Percentiles rank a stretch among this genome's conserved stretches.
Conservation (phyloP, 352 stramenopile species). For the Pseudoperonospora humuli region DNA sequence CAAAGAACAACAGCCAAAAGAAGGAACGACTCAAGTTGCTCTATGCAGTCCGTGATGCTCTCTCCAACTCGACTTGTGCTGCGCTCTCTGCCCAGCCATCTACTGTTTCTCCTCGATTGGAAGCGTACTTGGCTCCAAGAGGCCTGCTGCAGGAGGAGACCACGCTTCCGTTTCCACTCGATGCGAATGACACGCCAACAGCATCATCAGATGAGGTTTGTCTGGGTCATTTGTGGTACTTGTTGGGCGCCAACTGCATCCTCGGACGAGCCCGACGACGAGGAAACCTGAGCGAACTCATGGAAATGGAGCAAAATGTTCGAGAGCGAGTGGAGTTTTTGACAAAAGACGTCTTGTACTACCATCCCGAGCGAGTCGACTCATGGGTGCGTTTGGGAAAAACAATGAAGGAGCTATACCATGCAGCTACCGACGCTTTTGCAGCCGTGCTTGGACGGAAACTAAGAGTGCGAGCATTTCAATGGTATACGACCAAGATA, state of each 20-base stretch:
- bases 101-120: conserved; percentile 10
- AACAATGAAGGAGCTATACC: conserved; percentile 64
- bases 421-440: conserved; percentile 54
- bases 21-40: conserved; percentile 67
- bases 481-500: conserved; percentile 22
- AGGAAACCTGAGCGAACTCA: conserved; percentile 48
- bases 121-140: conserved; percentile 32
- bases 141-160: conserved; percentile 27
- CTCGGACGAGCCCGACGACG: conserved; percentile 47
- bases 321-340: conserved; percentile 52
- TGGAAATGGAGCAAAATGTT: conserved; percentile 49
- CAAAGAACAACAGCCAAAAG: conserved; percentile 67
- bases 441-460: conserved; percentile 40
- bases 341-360: conserved; percentile 53
- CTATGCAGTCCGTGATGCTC: conserved; percentile 39
- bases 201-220: conserved; percentile 20
- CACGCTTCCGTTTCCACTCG: conserved; percentile 9
- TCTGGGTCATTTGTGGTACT: conserved; percentile 60
- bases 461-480: conserved; percentile 29
- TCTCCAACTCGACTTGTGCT: conserved; percentile 22
- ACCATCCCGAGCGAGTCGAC: conserved; percentile 46
- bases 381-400: conserved; percentile 62
- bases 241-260: conserved; percentile 68
- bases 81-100: conserved; percentile 10
- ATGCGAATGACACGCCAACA: not conserved